phyloP scores from a whole-genome alignment of 139 green algal species.

The Chlamydomonas asymmetrica region DNA sequence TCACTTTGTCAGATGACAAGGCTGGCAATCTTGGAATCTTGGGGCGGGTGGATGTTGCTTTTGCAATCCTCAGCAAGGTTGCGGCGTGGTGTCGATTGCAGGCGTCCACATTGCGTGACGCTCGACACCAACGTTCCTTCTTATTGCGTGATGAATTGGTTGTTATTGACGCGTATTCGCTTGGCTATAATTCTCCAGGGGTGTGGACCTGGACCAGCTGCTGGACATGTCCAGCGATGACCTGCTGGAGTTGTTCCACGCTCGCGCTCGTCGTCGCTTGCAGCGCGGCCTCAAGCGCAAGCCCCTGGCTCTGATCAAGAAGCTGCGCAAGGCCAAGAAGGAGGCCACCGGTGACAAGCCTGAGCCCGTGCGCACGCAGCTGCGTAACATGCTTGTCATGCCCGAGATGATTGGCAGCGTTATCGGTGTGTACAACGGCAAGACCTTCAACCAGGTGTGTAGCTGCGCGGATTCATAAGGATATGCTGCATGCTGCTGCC shows the following conservation, averaged over 20 bases:
- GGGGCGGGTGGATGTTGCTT: background rate
- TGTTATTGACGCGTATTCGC: no score
- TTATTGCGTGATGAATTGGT: no score
- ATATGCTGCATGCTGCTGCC: background rate
- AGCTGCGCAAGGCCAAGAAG: conserved; percentile 94
- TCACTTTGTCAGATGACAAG: no score
- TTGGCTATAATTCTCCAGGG: no score
- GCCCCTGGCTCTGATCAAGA: conserved; percentile 94
- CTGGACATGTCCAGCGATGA: conserved; percentile 91
- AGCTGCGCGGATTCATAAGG: no score
- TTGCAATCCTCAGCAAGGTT: background rate
- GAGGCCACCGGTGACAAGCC: conserved; percentile 92
- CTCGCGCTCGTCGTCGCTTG: conserved; percentile 71
- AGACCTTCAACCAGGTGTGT: conserved; percentile 97
- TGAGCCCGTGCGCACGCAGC: conserved; percentile 96
- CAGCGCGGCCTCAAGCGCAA: conserved; percentile 97
- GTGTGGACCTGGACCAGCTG: conserved; percentile 98
- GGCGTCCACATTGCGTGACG: no score
- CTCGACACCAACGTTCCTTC: no score
- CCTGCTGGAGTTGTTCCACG: conserved; percentile 70
- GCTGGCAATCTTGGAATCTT: background rate
- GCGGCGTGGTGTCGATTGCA: no score
- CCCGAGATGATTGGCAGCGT: conserved; percentile 99
- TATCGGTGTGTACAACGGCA: conserved; percentile 99
- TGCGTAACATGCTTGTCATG: conserved; percentile 99